Evolutionary conservation across 163 green algal genomes (phyloP).

Genomic region (Scenedesmus sp.): DNA sequence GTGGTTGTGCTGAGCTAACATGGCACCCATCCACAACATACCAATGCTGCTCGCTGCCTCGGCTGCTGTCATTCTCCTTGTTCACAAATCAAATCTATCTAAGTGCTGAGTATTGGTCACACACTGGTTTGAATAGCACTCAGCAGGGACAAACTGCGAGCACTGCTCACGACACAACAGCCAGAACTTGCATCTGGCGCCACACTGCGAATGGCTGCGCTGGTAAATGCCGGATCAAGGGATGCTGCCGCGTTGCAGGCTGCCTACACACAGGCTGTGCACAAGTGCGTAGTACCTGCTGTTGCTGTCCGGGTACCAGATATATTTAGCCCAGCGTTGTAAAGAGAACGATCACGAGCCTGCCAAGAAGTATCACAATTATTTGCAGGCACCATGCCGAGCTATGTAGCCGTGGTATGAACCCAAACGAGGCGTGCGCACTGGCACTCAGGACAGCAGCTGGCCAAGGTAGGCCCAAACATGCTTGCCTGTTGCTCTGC

Average conservation of each 20-base stretch:
- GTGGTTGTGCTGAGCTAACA: background rate
- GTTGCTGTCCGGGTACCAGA: background rate
- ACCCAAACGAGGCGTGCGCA: slow-evolving; percentile 40
- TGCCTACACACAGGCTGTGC: slow-evolving; percentile 27
- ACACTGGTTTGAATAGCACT: background rate
- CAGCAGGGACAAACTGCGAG: background rate
- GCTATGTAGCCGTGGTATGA: slow-evolving; percentile 33
- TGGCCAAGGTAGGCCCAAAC: slow-evolving; percentile 15
- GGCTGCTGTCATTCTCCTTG: too few species aligned
- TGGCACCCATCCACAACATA: background rate
- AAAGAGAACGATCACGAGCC: background rate
- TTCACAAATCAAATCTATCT: too few species aligned
- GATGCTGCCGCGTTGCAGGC: slow-evolving; percentile 7
- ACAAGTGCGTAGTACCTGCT: slow-evolving; percentile 9
- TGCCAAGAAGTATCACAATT: background rate
- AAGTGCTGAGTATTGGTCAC: too few species aligned
- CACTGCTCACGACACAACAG: background rate
- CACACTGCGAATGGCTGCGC: background rate
- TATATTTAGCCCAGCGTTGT: background rate
- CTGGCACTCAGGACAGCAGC: slow-evolving; percentile 39
- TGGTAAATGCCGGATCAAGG: background rate
- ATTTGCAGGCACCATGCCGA: slow-evolving; percentile 22
- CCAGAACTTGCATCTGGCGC: background rate
- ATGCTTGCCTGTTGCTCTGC: background rate
- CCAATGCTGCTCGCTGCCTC: too few species aligned